These are phyloP conservation scores for Leccinum olivaceopallidum DNA, from an alignment of 768 basidiomycete species.

Conservation along the genomic window DNA sequence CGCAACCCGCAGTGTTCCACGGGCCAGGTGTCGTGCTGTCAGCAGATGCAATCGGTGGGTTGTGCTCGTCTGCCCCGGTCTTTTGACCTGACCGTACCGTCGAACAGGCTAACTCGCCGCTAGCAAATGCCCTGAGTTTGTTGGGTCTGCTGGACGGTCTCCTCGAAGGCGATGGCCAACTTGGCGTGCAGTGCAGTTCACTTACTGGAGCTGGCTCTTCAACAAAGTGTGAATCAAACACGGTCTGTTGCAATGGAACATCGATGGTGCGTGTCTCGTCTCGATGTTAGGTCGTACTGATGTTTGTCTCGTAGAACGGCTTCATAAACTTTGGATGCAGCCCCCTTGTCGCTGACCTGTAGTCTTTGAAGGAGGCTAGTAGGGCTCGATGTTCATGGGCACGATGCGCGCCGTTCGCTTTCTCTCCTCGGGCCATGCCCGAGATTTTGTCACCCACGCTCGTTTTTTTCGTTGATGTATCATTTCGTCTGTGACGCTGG, in stretches of 20 bases:
- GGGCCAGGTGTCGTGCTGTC: constrained; percentile 24
- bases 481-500: constrained; percentile 11
- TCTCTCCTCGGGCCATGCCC: constrained; percentile 11
- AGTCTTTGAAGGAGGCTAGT: constrained; percentile 5
- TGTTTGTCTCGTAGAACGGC: constrained; percentile 15
- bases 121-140: background rate
- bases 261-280: constrained; percentile 13
- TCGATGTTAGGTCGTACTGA: too few relatives aligned
- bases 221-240: constrained; percentile 12
- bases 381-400: constrained; percentile 1
- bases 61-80: background rate
- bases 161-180: background rate
- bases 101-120: constrained; percentile 15
- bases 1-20: constrained; percentile 29
- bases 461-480: constrained; percentile 25
- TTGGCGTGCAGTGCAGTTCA: constrained; percentile 23
- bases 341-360: constrained; percentile 11
- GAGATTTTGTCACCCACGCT: constrained; percentile 24
- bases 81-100: constrained; percentile 10
- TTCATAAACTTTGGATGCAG: constrained; percentile 30
- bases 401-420: constrained; percentile 18
- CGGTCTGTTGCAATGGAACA: constrained; percentile 28
- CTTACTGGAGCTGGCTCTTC: constrained; percentile 29
- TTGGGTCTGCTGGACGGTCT: constrained; percentile 6
- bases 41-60: constrained; percentile 22